Evolutionary conservation across 2,329 filamentous ascomycete genomes (phyloP).

Genomic region (Epichloe baconii): DNA sequence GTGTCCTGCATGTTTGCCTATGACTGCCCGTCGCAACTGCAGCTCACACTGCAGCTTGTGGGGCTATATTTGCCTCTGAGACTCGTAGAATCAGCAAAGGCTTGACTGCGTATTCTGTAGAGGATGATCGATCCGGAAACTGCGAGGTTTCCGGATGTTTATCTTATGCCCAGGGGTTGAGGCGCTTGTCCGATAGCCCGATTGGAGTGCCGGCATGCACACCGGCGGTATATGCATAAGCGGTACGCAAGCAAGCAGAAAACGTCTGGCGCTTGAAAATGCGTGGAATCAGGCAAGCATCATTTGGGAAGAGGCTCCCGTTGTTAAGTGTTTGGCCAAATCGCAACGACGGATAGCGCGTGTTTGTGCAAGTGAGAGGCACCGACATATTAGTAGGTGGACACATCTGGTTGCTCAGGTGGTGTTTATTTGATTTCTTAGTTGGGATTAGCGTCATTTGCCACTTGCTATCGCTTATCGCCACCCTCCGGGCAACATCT

Average conservation of each 20-base stretch:
- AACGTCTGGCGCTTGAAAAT: neutral
- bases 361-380: neutral
- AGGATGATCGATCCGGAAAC: neutral
- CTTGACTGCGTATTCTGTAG: neutral
- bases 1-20: slow-evolving; percentile 4
- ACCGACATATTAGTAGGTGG: neutral
- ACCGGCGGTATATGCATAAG: neutral
- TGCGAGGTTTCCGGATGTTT: too few species aligned
- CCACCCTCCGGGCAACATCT: slow-evolving; percentile 2
- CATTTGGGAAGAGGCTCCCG: neutral
- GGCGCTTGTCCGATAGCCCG: neutral
- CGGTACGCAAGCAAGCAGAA: too few species aligned
- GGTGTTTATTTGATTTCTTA: slow-evolving; percentile 6
- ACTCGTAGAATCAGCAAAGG: neutral
- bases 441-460: slow-evolving; percentile 1
- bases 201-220: neutral
- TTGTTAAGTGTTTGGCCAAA: neutral
- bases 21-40: neutral
- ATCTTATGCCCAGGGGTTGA: neutral
- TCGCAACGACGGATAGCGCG: neutral
- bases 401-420: neutral
- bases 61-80: neutral
- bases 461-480: neutral
- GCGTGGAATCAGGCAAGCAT: neutral
- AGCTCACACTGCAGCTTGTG: neutral